These are phyloP conservation scores for Leptomonas pyrrhocoris DNA, from an alignment of 208 protist genomes.

Conservation along the genomic window DNA sequence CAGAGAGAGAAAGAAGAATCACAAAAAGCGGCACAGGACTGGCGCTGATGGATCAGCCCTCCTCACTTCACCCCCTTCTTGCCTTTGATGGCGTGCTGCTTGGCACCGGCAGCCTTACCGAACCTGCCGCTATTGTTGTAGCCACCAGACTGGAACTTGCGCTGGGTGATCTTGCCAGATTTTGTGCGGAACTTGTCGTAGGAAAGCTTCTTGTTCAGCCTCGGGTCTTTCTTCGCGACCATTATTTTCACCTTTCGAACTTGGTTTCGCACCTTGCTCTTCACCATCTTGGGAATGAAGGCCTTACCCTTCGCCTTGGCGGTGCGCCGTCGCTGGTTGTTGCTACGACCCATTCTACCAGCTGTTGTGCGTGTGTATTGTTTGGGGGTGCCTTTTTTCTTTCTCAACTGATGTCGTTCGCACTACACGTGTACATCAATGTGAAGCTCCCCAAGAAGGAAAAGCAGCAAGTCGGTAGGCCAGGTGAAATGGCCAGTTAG, in stretches of 20 bases:
- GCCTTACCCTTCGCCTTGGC: slow-evolving; percentile 56
- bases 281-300: slow-evolving; percentile 83
- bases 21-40: background rate
- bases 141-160: slow-evolving; percentile 79
- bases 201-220: slow-evolving; percentile 60
- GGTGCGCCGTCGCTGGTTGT: slow-evolving; percentile 79
- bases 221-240: slow-evolving; percentile 38
- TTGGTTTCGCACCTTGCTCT: slow-evolving; percentile 83
- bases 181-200: slow-evolving; percentile 79
- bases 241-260: slow-evolving; percentile 62
- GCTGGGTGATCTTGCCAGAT: slow-evolving; percentile 50
- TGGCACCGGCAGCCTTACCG: slow-evolving; percentile 69
- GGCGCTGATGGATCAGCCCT: background rate
- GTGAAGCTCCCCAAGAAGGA: no score
- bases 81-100: slow-evolving; percentile 54
- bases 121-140: slow-evolving; percentile 85
- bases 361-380: no score
- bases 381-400: no score
- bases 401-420: no score
- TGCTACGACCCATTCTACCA: slow-evolving; percentile 77
- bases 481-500: no score
- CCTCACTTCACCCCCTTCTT: slow-evolving; percentile 30
- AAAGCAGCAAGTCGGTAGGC: no score
- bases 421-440: no score
- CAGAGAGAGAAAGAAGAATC: background rate